These are phyloP conservation scores for Salix caprea DNA, from an alignment of 345 rosid species.

Conservation along the genomic window DNA sequence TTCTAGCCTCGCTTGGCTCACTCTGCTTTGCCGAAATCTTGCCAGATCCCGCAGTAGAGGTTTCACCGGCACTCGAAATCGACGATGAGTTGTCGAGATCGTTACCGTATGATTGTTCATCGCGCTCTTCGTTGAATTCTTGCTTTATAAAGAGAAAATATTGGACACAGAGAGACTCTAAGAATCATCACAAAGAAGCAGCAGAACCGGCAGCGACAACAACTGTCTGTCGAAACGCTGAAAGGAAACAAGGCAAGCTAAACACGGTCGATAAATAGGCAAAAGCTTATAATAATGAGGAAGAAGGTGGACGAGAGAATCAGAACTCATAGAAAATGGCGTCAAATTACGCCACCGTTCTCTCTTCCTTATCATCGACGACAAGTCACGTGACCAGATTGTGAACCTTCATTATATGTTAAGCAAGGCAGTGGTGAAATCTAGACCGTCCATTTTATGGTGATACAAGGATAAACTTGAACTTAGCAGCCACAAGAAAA, in stretches of 20 bases:
- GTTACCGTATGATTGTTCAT: conserved; percentile 36
- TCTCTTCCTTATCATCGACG: conserved; percentile 81
- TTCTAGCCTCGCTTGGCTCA: conserved; percentile 22
- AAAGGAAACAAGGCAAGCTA: not conserved
- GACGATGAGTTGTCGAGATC: conserved; percentile 32
- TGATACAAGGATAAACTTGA: conserved; percentile 94
- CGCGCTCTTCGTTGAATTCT: conserved; percentile 34
- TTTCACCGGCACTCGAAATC: conserved; percentile 28
- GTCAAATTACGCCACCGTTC: conserved; percentile 84
- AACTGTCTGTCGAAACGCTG: not conserved
- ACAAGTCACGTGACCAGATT: conserved; percentile 97
- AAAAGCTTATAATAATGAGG: conserved; percentile 48
- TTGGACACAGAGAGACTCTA: not conserved
- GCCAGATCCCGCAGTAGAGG: conserved; percentile 39
- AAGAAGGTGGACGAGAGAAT: conserved; percentile 96
- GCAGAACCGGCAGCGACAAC: not conserved
- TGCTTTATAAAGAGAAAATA: conserved; percentile 24
- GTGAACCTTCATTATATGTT: conserved; percentile 86
- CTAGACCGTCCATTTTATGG: conserved; percentile 81
- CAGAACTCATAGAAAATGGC: conserved; percentile 86
- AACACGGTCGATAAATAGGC: not conserved
- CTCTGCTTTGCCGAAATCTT: conserved; percentile 17
- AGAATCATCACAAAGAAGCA: not conserved
- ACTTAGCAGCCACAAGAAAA: conserved; percentile 54
- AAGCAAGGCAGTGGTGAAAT: conserved; percentile 64